These are phyloP conservation scores for Hymenoscyphus fraxineus DNA, from an alignment of 2,329 filamentous ascomycete genomes.

Conservation along the genomic window DNA sequence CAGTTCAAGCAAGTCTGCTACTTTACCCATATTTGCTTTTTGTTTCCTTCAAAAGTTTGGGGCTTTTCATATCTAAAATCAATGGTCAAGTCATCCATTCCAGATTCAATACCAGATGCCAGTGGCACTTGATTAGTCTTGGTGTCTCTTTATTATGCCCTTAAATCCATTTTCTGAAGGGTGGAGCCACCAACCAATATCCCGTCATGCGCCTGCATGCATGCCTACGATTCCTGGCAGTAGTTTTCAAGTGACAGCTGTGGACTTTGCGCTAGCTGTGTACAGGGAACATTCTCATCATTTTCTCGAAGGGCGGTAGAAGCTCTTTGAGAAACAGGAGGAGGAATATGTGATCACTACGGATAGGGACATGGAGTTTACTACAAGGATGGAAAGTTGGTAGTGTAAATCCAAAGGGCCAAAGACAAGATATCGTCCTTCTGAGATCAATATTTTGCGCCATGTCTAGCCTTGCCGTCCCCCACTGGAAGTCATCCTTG, in stretches of 20 bases:
- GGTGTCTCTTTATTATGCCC: constrained; percentile 2
- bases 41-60: not conserved
- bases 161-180: constrained; percentile 7
- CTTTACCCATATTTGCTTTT: not conserved
- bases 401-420: not conserved
- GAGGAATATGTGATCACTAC: constrained; percentile 27
- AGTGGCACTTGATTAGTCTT: not conserved
- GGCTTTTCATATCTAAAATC: not conserved
- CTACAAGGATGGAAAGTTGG: constrained; percentile 12
- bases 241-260: constrained; percentile 39
- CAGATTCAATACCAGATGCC: not conserved
- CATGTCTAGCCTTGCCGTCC: constrained; percentile 4
- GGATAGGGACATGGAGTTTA: constrained; percentile 28
- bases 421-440: constrained; percentile 1
- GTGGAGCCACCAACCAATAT: constrained; percentile 13
- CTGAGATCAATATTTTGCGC: constrained; percentile 11
- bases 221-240: constrained; percentile 20
- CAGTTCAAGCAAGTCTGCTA: not conserved
- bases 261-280: constrained; percentile 37
- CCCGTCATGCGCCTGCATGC: constrained; percentile 30
- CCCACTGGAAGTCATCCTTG: constrained; percentile 17
- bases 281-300: constrained; percentile 28
- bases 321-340: constrained; percentile 28
- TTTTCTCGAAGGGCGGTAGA: constrained; percentile 43
- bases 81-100: not conserved